phyloP scores from a whole-genome alignment of 495 filamentous ascomycete genomes.

The Penicillium goetzii region DNA sequence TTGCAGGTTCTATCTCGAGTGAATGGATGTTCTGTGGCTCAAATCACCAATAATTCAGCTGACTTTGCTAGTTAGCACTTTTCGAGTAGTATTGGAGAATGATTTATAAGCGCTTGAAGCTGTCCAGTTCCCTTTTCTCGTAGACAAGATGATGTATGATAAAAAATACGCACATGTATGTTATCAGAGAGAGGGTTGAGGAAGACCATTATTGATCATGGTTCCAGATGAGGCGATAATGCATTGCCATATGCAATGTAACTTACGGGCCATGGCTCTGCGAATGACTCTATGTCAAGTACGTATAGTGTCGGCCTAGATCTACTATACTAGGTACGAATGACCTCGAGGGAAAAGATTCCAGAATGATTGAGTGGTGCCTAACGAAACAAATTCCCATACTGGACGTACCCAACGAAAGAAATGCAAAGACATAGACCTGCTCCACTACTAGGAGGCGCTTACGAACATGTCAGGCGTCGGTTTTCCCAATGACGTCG shows the following conservation, averaged over 20 bases:
- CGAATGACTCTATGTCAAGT: neutral
- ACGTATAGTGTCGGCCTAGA: neutral
- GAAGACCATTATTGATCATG: neutral
- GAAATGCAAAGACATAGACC: neutral
- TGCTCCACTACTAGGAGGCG: neutral
- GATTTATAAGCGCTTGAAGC: too few relatives aligned
- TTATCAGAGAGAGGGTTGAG: too few relatives aligned
- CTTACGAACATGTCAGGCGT: constrained; percentile 15
- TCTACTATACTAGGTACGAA: neutral
- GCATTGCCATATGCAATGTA: neutral
- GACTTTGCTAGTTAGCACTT: too few relatives aligned
- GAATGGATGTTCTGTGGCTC: too few relatives aligned
- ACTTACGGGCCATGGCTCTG: neutral
- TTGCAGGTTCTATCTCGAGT: too few relatives aligned
- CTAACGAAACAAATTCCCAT: neutral
- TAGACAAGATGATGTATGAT: too few relatives aligned
- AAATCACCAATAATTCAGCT: too few relatives aligned
- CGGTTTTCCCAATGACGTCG: constrained; percentile 34
- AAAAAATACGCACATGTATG: too few relatives aligned
- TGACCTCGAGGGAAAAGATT: neutral
- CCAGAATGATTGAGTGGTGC: neutral
- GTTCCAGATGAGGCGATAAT: neutral
- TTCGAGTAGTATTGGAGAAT: too few relatives aligned
- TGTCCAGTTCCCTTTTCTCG: too few relatives aligned
- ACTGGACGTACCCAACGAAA: neutral